A percentile compares a stretch with the other conserved stretches of the same genome.
Conservation (phyloP, 768 basidiomycete species). For the Hirschioporus abietinus region DNA sequence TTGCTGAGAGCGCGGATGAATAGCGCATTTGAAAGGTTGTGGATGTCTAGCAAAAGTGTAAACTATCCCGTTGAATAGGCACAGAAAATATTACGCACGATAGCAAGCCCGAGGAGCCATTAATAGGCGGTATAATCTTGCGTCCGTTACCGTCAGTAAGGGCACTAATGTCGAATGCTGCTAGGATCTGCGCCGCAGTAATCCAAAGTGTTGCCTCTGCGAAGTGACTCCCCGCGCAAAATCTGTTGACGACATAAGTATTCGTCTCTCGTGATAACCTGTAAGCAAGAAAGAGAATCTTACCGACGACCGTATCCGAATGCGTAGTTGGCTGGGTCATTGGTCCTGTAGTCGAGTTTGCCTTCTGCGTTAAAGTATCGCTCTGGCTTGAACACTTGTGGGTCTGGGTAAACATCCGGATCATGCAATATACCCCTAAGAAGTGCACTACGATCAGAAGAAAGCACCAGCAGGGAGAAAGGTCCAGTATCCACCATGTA, state of each 20-base stretch:
- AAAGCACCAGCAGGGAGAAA: background rate
- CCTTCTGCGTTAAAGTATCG: constrained; percentile 40
- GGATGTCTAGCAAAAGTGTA: constrained; percentile 28
- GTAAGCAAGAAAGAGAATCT: background rate
- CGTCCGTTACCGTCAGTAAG: background rate
- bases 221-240: background rate
- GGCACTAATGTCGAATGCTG: background rate
- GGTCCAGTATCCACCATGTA: constrained; percentile 22
- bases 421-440: constrained; percentile 47
- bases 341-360: constrained; percentile 28
- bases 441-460: background rate
- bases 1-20: constrained; percentile 30
- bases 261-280: background rate
- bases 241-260: background rate
- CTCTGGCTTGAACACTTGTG: constrained; percentile 50
- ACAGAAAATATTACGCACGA: constrained; percentile 14
- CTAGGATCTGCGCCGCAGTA: background rate
- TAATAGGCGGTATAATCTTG: constrained; percentile 7
- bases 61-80: background rate
- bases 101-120: constrained; percentile 9
- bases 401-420: constrained; percentile 43
- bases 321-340: constrained; percentile 36
- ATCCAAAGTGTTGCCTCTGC: background rate
- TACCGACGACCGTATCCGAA: constrained; percentile 32
- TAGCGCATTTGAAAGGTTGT: constrained; percentile 34